A percentile compares a stretch with the other conserved stretches of the same genome.
phyloP scores from a whole-genome alignment of 2,329 filamentous ascomycete genomes.

The Dactylellina sp. region DNA sequence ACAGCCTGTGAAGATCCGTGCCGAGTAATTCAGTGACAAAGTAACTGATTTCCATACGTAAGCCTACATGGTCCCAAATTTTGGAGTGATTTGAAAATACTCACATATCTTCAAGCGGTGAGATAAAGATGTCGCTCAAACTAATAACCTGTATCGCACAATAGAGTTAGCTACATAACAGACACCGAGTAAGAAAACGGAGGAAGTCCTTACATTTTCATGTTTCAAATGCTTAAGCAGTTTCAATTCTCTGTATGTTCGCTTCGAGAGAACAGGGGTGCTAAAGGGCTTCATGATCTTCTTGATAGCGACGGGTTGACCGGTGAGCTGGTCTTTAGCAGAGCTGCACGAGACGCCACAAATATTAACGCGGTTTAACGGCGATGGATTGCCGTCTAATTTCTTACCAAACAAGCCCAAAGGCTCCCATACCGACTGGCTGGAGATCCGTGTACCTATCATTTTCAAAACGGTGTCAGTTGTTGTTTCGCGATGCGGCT shows the following conservation, averaged over 20 bases:
- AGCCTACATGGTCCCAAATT: conserved; percentile 5
- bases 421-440: conserved; percentile 98
- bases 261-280: conserved; percentile 97
- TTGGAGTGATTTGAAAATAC: conserved; percentile 60
- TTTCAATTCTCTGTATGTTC: conserved; percentile 97
- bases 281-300: conserved; percentile 99
- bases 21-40: conserved; percentile 98
- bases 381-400: not conserved
- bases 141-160: conserved; percentile 80
- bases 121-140: conserved; percentile 99
- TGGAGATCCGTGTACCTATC: conserved; percentile 94
- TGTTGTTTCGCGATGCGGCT: conserved; percentile 11
- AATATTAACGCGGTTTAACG: not conserved
- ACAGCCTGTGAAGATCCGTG: conserved; percentile 92
- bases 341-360: conserved; percentile 71
- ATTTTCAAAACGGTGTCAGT: conserved; percentile 32
- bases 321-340: conserved; percentile 96
- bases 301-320: conserved; percentile 96
- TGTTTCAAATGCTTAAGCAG: conserved; percentile 95
- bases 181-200: not conserved
- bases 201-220: conserved; percentile 79
- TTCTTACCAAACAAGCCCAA: conserved; percentile 93
- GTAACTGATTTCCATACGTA: conserved; percentile 72
- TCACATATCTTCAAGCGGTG: conserved; percentile 97
- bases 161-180: conserved; percentile 1